These are phyloP conservation scores for Metschnikowia henanensis DNA, from an alignment of 805 yeast species.

Conservation along the genomic window DNA sequence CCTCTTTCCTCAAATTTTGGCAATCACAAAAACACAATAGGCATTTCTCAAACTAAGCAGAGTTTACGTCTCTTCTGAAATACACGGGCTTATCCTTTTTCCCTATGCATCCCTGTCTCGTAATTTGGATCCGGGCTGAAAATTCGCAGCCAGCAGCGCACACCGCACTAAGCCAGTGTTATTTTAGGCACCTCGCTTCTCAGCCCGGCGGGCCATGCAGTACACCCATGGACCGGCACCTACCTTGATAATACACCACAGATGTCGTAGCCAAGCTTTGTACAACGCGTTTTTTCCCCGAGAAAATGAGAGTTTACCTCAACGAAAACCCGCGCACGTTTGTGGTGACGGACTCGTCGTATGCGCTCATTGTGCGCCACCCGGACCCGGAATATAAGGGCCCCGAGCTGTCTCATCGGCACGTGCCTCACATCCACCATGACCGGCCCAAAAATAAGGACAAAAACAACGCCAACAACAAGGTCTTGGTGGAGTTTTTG, in stretches of 20 bases:
- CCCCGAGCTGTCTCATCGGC: constrained; percentile 19
- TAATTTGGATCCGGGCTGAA: no score
- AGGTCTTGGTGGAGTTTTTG: constrained; percentile 54
- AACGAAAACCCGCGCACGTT: constrained; percentile 68
- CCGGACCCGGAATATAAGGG: constrained; percentile 32
- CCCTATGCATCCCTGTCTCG: no score
- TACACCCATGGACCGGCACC: background rate
- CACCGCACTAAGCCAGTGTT: no score
- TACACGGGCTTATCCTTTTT: no score
- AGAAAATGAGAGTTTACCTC: constrained; percentile 58
- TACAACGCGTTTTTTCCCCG: background rate
- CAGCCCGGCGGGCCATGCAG: no score
- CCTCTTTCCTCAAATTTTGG: no score
- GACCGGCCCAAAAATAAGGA: constrained; percentile 21
- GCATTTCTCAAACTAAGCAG: no score
- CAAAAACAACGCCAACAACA: constrained; percentile 23
- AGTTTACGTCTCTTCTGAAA: no score
- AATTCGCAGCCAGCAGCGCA: no score
- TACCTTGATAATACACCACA: background rate
- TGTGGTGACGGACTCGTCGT: constrained; percentile 58
- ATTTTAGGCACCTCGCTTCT: no score
- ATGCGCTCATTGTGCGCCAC: constrained; percentile 60
- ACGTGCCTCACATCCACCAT: constrained; percentile 21
- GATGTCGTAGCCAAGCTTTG: background rate
- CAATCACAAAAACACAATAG: no score